Evolutionary conservation across 2,329 filamentous ascomycete species (phyloP).

Genomic region (Capronia coronata): DNA sequence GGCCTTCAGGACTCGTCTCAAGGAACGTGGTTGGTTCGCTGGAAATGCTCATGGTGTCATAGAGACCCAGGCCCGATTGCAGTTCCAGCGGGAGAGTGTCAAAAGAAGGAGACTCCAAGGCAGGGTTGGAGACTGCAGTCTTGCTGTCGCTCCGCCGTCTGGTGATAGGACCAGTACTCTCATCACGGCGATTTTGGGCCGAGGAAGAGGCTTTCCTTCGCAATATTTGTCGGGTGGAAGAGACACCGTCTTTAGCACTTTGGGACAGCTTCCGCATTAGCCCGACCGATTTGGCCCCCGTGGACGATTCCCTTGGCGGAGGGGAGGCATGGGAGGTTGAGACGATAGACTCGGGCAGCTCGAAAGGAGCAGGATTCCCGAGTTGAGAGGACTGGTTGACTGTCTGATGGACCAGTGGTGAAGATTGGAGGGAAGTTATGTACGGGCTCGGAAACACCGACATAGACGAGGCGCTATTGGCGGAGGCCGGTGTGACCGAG

Average conservation of each 20-base stretch:
- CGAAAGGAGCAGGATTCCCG: conserved; percentile 49
- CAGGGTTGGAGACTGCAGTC: conserved; percentile 48
- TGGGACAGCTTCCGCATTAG: conserved; percentile 82
- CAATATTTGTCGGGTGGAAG: conserved; percentile 45
- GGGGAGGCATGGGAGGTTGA: conserved; percentile 37
- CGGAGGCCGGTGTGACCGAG: conserved; percentile 23
- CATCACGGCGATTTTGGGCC: conserved; percentile 69
- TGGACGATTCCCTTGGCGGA: conserved; percentile 11
- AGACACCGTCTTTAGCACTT: conserved; percentile 55
- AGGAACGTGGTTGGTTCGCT: conserved; percentile 35
- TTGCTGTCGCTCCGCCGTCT: conserved; percentile 86
- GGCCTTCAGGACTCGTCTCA: conserved; percentile 34
- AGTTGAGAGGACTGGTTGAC: conserved; percentile 32
- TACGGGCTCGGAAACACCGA: conserved; percentile 25
- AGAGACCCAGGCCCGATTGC: conserved; percentile 30
- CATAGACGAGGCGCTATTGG: conserved; percentile 24
- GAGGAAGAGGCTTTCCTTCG: conserved; percentile 72
- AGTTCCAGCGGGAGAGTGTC: conserved; percentile 17
- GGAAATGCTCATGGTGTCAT: conserved; percentile 36
- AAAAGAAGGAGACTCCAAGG: conserved; percentile 15
- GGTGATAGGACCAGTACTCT: conserved; percentile 83
- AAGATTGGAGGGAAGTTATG: conserved; percentile 25
- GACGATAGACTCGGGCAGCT: conserved; percentile 66
- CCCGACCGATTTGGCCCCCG: conserved; percentile 50
- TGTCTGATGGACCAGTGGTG: conserved; percentile 22